A percentile compares a stretch with the other conserved stretches of the same genome.
These are phyloP conservation scores for Puccinia coronata DNA, from an alignment of 1,284 basidiomycete species.

Conservation along the genomic window DNA sequence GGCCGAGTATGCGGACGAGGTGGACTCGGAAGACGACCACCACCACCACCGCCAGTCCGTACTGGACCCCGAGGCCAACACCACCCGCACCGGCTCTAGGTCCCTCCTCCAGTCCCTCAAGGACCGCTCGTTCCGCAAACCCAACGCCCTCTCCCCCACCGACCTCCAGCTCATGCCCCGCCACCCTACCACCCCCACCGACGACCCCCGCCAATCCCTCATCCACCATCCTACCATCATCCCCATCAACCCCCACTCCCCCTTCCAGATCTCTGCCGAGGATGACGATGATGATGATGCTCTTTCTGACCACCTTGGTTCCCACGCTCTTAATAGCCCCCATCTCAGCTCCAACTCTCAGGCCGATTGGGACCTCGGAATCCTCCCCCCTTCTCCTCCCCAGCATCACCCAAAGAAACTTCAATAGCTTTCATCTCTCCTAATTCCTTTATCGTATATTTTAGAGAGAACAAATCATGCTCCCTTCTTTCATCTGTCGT, in stretches of 20 bases:
- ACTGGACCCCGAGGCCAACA: not conserved
- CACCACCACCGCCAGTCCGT: not conserved
- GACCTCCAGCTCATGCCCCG: not conserved
- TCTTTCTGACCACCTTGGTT: too few species aligned
- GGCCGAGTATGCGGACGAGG: slow-evolving; percentile 5
- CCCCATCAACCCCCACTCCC: not conserved
- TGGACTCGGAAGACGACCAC: not conserved
- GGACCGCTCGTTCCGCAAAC: not conserved
- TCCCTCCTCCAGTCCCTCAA: not conserved
- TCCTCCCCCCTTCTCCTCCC: not conserved
- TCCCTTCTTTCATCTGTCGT: too few species aligned
- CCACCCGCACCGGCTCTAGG: too few species aligned
- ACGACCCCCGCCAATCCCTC: not conserved
- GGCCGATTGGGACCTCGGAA: slow-evolving; percentile 27
- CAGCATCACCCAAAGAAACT: too few species aligned
- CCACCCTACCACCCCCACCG: not conserved
- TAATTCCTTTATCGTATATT: too few species aligned
- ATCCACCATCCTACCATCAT: not conserved
- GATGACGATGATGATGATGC: not conserved
- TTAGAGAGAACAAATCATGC: too few species aligned
- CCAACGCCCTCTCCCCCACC: not conserved
- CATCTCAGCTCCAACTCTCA: not conserved
- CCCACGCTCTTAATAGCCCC: not conserved
- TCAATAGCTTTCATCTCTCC: too few species aligned
- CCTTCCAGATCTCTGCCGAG: not conserved